These are phyloP conservation scores for Ustilago loliicola DNA, from an alignment of 1,284 basidiomycete genomes.

Conservation along the genomic window DNA sequence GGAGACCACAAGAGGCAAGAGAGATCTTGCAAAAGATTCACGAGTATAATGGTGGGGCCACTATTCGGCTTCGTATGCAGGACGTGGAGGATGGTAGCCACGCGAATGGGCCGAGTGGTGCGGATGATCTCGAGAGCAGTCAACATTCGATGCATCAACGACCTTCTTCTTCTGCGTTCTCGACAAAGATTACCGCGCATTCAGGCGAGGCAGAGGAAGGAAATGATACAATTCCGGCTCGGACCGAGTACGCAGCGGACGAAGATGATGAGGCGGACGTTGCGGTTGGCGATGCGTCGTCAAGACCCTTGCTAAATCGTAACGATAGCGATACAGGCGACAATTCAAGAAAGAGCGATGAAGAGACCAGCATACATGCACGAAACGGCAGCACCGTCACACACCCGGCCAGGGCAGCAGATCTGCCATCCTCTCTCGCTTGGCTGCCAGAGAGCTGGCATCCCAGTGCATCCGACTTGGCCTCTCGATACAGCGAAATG, in stretches of 20 bases:
- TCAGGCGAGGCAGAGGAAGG: not conserved
- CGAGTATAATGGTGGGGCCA: conserved; percentile 50
- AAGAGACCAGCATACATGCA: conserved; percentile 8
- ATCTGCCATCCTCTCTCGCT: conserved; percentile 30
- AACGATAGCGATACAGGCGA: not conserved
- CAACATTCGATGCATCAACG: conserved; percentile 19
- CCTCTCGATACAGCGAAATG: conserved; percentile 80
- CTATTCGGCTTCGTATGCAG: conserved; percentile 36
- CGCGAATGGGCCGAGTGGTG: not conserved
- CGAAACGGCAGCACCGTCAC: conserved; percentile 9
- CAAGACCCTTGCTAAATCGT: conserved; percentile 13
- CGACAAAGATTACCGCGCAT: not conserved
- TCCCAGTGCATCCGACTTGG: conserved; percentile 35
- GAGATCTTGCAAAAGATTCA: conserved; percentile 60
- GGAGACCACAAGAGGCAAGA: conserved; percentile 56
- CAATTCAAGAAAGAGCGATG: conserved; percentile 14
- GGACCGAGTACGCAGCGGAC: conserved; percentile 7
- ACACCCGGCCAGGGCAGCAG: not conserved
- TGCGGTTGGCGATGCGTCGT: not conserved
- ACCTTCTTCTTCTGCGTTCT: conserved; percentile 6
- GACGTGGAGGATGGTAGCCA: conserved; percentile 46
- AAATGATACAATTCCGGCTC: not conserved
- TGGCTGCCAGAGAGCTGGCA: conserved; percentile 49
- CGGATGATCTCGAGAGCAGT: conserved; percentile 21
- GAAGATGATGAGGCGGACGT: conserved; percentile 13